phyloP scores from a whole-genome alignment of 148 eudicot genomes.

The Vaccinium vitisidaea region DNA sequence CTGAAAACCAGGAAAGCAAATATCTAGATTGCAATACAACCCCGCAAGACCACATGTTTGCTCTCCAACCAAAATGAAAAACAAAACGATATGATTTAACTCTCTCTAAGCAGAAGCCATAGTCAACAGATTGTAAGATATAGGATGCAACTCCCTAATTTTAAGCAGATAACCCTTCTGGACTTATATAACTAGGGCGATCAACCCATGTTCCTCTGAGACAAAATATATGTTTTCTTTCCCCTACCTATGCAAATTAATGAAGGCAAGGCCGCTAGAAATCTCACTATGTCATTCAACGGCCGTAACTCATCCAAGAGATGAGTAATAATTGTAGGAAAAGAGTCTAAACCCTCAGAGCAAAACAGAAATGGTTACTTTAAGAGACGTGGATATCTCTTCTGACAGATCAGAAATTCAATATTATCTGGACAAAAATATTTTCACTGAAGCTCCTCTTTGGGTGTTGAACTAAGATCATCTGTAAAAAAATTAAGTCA shows the following conservation, averaged over 20 bases:
- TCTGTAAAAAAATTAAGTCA: not conserved
- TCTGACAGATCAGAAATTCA: not conserved
- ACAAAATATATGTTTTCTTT: not conserved
- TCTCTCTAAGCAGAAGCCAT: not conserved
- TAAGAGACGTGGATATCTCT: not conserved
- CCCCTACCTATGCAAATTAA: not conserved
- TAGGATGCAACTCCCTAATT: not conserved
- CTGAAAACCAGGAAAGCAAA: slow-evolving; percentile 1
- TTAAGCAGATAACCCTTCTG: slow-evolving; percentile 11
- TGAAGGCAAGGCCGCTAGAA: not conserved
- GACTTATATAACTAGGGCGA: not conserved
- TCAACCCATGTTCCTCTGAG: not conserved
- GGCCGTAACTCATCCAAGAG: not conserved
- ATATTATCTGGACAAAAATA: not conserved
- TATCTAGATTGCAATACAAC: not conserved
- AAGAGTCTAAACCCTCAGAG: not conserved
- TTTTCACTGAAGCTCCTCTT: not conserved
- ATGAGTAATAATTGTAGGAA: not conserved
- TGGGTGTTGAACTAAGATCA: not conserved
- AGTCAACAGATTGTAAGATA: not conserved
- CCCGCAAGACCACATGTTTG: not conserved
- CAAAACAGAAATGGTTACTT: not conserved
- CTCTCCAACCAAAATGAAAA: not conserved
- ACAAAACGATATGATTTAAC: not conserved
- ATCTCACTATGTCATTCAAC: not conserved